Conservation (phyloP, 2,329 filamentous ascomycete genomes). For the Botrytis sinoallii region DNA sequence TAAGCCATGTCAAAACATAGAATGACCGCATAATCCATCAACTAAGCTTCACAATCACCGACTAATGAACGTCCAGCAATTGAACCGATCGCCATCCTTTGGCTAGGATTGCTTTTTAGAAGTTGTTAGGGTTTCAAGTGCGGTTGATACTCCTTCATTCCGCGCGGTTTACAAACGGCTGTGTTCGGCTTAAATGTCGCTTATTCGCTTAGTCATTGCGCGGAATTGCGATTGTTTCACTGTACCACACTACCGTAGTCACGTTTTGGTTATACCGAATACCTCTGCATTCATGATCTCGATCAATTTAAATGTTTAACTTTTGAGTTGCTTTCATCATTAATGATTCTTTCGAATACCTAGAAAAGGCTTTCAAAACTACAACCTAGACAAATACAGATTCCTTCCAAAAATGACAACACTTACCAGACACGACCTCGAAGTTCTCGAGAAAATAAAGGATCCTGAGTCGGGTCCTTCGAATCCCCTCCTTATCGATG, state of each 20-base stretch:
- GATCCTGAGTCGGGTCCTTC: conserved; percentile 62
- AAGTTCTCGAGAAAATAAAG: conserved; percentile 64
- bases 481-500: conserved; percentile 52
- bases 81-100: neutral
- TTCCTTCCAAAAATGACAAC: conserved; percentile 44
- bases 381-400: conserved; percentile 18
- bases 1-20: neutral
- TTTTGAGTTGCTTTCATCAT: neutral
- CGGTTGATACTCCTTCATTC: conserved; percentile 6
- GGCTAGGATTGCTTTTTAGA: neutral
- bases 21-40: conserved; percentile 1
- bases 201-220: neutral
- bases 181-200: conserved; percentile 9
- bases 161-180: conserved; percentile 7
- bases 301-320: neutral
- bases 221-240: conserved; percentile 3
- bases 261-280: conserved; percentile 6
- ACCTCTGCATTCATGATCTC: neutral
- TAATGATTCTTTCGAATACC: neutral
- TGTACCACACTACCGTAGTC: neutral
- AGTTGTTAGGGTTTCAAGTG: neutral
- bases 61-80: neutral
- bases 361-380: neutral
- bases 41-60: neutral
- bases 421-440: conserved; percentile 57